A percentile compares a stretch with the other conserved stretches of the same genome.
These are phyloP conservation scores for Pseudogymnoascus sp. DNA, from an alignment of 2,329 filamentous ascomycete species.

Conservation along the genomic window DNA sequence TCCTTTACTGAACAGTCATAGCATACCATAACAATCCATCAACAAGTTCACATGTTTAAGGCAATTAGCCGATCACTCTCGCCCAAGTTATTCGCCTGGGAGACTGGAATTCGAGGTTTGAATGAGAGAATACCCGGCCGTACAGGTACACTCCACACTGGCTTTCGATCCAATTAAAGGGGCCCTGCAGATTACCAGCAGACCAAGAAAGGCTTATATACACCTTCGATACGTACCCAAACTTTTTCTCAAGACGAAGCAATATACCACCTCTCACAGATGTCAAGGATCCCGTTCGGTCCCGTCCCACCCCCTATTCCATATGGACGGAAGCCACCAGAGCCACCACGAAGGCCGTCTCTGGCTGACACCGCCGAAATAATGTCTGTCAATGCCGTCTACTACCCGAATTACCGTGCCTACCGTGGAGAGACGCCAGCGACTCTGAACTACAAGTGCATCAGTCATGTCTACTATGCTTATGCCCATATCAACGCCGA, in stretches of 20 bases:
- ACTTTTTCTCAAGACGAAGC: background rate
- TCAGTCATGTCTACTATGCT: slow-evolving; percentile 76
- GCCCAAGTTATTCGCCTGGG: slow-evolving; percentile 7
- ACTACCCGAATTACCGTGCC: slow-evolving; percentile 73
- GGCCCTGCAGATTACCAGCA: background rate
- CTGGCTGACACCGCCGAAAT: slow-evolving; percentile 32
- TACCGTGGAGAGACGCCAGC: slow-evolving; percentile 66
- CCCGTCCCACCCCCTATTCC: slow-evolving; percentile 22
- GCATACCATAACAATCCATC: background rate
- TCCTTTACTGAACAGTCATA: background rate
- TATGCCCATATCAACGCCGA: slow-evolving; percentile 67
- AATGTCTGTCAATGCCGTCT: slow-evolving; percentile 65
- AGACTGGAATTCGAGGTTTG: slow-evolving; percentile 2
- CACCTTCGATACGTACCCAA: background rate
- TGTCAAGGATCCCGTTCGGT: slow-evolving; percentile 20
- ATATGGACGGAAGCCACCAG: slow-evolving; percentile 20
- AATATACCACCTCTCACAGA: slow-evolving; percentile 11
- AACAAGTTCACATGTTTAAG: slow-evolving; percentile 5
- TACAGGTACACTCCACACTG: background rate
- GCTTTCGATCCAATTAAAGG: background rate
- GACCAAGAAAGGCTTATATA: slow-evolving; percentile 4
- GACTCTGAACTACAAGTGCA: slow-evolving; percentile 63
- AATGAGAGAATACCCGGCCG: background rate
- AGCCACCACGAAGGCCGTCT: slow-evolving; percentile 22
- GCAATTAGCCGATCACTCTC: slow-evolving; percentile 2